phyloP scores from a whole-genome alignment of 192 early-diverging fungal genomes.

The Pilaira anomala region DNA sequence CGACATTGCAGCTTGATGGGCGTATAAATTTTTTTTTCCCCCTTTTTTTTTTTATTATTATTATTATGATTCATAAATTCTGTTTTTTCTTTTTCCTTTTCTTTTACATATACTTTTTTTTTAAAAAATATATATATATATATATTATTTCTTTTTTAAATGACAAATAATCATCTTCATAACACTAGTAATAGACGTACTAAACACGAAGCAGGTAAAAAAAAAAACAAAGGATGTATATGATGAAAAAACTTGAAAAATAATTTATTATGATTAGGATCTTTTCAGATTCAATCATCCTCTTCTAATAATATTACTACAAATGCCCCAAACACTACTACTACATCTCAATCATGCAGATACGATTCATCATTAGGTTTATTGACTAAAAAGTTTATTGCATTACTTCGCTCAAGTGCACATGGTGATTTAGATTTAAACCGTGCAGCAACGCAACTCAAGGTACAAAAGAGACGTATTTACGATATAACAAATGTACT shows the following conservation, averaged over 20 bases:
- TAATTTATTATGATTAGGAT: conserved; percentile 6
- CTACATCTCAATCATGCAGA: conserved; percentile 21
- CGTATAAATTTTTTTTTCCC: conserved; percentile 1
- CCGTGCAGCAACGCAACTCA: conserved; percentile 49
- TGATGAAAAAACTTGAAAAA: too few species aligned
- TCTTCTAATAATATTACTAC: background rate
- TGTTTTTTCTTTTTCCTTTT: background rate
- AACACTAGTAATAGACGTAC: background rate
- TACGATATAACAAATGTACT: conserved; percentile 71
- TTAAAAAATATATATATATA: too few species aligned
- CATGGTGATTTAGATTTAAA: conserved; percentile 60
- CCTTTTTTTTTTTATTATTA: background rate
- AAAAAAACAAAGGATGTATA: background rate
- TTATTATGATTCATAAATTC: background rate
- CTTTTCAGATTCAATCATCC: conserved; percentile 21
- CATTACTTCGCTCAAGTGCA: conserved; percentile 41
- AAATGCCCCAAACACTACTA: background rate
- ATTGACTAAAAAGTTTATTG: conserved; percentile 62
- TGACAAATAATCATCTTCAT: background rate
- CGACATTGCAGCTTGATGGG: background rate
- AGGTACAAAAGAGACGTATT: conserved; percentile 66
- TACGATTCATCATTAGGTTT: conserved; percentile 49
- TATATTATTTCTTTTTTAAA: background rate
- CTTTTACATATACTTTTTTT: background rate
- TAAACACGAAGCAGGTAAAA: conserved; percentile 11